Evolutionary conservation across 345 rosid species (phyloP), one percentile per base, ranked within the genome.

Genomic region (Eucalyptus camaldulensis): DNA sequence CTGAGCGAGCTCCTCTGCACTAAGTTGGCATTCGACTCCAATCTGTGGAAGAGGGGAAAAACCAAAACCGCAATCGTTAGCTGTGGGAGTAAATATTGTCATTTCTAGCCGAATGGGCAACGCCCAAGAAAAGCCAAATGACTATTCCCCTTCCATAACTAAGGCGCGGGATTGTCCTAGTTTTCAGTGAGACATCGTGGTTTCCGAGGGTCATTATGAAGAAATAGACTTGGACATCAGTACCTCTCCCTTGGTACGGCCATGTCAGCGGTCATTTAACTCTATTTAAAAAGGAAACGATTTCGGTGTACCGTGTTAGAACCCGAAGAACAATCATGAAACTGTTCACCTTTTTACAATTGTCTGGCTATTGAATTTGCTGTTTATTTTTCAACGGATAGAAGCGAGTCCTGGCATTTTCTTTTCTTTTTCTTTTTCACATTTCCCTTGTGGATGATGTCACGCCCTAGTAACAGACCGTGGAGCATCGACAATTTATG

Each of bases 11-110:
- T 98, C 99, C 88, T 97, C 99, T 2, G 99, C 99, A 88, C 99
- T 97, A 22, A 98, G 97, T 93, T 91, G 98, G 93, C 99, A 98
- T 92, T 96, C 98, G 89, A 96, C 94, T 93, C 99, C 99, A 91
- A 98, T 96, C 99, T 98, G 94, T 87, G 86, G 85, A 92, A 86
- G 87, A 90, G 60, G 47, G 69, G n/a, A 85, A 24, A 65, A 88
- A 87, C 47, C 60, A 76, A 47, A 86, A 25, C 81, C 29, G 29
- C 21, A 21, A 45, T 85, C 19, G 65, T 72, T 85, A 85, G 76
- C 49, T n/a, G 8, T 15, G 37, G 51, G 45, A 13, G 40, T 24
- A 53, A 50, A 11, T 37, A 16, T 37, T 7, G 76, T 62, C 45
- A 49, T 65, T 65, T 24, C 65, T 49, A 43, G 60, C 53, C 60